phyloP scores from a whole-genome alignment of 2,329 filamentous ascomycete genomes.

The Exophiala sideris region DNA sequence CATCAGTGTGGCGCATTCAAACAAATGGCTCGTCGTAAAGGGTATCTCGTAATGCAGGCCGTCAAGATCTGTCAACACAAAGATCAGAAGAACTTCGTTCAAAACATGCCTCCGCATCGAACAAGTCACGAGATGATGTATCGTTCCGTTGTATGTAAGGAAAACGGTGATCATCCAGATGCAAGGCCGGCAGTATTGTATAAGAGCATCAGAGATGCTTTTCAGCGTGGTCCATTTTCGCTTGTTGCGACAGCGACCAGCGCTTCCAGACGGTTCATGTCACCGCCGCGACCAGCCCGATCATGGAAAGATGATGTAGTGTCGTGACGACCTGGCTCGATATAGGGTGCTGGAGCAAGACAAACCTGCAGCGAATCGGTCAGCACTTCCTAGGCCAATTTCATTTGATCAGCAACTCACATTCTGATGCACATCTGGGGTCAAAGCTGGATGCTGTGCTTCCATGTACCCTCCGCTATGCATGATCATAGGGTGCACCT shows the following conservation, averaged over 20 bases:
- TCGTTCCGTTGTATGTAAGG: background rate
- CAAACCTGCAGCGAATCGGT: slow-evolving; percentile 29
- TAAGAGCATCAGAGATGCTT: background rate
- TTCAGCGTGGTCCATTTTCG: slow-evolving; percentile 34
- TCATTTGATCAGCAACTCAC: slow-evolving; percentile 33
- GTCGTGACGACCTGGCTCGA: slow-evolving; percentile 11
- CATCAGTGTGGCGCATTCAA: slow-evolving; percentile 5
- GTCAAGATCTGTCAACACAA: slow-evolving; percentile 21
- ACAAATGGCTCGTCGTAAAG: slow-evolving; percentile 15
- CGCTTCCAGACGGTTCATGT: slow-evolving; percentile 49
- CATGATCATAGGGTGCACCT: slow-evolving; percentile 49
- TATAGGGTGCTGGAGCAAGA: slow-evolving; percentile 23
- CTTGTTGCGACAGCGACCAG: slow-evolving; percentile 51
- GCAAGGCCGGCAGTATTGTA: background rate
- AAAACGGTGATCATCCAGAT: background rate
- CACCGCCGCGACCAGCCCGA: slow-evolving; percentile 31
- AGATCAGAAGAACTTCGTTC: slow-evolving; percentile 19
- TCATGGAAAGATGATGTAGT: slow-evolving; percentile 18
- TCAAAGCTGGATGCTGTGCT: slow-evolving; percentile 36
- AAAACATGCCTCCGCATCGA: slow-evolving; percentile 11
- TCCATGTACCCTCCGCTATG: slow-evolving; percentile 48
- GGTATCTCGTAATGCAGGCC: slow-evolving; percentile 24
- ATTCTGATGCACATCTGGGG: slow-evolving; percentile 38
- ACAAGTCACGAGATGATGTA: slow-evolving; percentile 3
- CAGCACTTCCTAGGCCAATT: slow-evolving; percentile 32